Evolutionary conservation across 163 green algal species (phyloP).

Genomic region (Coccomyxa subellipsoidea): DNA sequence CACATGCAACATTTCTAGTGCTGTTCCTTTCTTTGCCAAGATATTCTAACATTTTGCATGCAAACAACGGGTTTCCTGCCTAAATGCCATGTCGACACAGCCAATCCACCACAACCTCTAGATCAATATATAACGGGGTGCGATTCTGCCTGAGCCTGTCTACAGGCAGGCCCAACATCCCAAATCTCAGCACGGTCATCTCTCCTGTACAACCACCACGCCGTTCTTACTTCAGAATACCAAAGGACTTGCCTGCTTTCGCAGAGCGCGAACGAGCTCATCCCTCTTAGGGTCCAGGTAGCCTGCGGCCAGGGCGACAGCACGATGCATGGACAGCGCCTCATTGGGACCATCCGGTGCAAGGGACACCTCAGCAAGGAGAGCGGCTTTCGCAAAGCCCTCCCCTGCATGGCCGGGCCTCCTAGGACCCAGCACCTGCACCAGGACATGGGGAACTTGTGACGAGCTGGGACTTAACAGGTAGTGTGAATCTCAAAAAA

Average conservation of each 20-base stretch:
- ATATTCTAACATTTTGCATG: no score
- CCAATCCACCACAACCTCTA: no score
- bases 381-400: conserved; percentile 67
- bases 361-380: conserved; percentile 53
- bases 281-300: conserved; percentile 66
- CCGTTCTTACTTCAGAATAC: no score
- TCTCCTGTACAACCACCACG: no score
- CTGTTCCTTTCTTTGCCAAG: no score
- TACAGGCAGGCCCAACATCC: no score
- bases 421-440: conserved; percentile 53
- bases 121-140: no score
- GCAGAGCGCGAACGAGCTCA: conserved; percentile 60
- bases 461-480: not conserved
- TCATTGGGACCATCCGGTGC: conserved; percentile 32
- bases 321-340: not conserved
- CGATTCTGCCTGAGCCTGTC: no score
- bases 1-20: no score
- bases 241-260: conserved; percentile 60
- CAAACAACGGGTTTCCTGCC: no score
- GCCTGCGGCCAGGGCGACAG: conserved; percentile 75
- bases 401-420: conserved; percentile 48
- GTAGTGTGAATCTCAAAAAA: not conserved
- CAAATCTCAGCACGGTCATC: no score
- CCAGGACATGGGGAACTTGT: not conserved
- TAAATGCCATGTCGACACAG: no score